Base-by-base conservation (phyloP, 129 eudicot genomes). In the Saussurea involucrata region DNA sequence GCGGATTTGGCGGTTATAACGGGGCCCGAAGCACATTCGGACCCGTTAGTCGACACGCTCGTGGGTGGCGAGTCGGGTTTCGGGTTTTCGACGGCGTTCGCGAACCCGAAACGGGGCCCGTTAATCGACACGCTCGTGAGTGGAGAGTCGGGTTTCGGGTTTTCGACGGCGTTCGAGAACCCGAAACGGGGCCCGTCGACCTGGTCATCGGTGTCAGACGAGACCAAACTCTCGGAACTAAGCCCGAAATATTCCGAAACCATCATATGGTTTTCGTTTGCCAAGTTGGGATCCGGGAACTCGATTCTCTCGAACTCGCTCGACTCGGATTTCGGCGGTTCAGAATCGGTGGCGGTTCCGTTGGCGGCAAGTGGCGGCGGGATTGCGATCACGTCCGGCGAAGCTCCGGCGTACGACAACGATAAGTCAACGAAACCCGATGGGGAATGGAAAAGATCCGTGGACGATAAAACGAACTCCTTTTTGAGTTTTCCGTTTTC, bases 381-480 rank as follows among this genome's bases (percentile, higher is more conserved):
- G 76, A 95, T 85, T 8, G 85, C 80, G 60, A 95, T 82, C 20
- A 95, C 92, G 24, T 95, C 99, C 0, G 99, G 99, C 13, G 79
- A 88, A 10, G 85, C 78, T 8, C 99, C 99, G 65, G 75, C 25
- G 76, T 95, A 95, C 1, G 95, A 83, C 36, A 95, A 85, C 1
- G 99, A 92, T 70, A 95, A 28, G 70, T 92, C 87, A 37, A 95
- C 99, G 73, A 85, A 92, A 53, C 99, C 99, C 2, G 99, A 89
- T 0, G 99, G 99, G 13, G 99, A 92, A 74, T 95, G 99, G 84
- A 89, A 95, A 61, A 95, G 96, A 85, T 95, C 99, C 0, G 96
- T 95, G 10, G 99, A 95, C 4, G 99, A 95, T 65, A 95, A 91
- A 61, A 94, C 86, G 83, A 95, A 92, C 40, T 95, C 99, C 68